Base-by-base conservation (phyloP, 768 basidiomycete species). In the Collybiopsis luxurians region DNA sequence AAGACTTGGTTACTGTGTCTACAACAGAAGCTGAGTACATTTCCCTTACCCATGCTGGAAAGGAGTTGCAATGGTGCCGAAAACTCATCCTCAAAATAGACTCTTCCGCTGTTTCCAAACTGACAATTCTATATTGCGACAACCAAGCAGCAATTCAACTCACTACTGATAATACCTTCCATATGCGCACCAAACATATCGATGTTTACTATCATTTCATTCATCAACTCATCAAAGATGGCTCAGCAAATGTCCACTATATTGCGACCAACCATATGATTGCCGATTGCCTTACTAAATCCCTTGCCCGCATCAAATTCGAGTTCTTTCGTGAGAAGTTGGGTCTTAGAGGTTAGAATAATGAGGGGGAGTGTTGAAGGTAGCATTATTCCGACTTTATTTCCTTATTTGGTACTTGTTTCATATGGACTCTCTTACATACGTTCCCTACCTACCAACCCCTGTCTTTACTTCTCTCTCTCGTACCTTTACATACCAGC, bases 1-100 rank as follows among this genome's bases (percentile, higher is more conserved):
- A 77, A 51, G 47, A 61, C 1, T 60, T 69, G 26, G 64, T 72
- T n/a, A 64, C 72, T 30, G 67, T 72, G 2, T 75, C 73, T 5
- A 72, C 66, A 12, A 63, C 64, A 2, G 72, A 75, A 56, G 65
- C 71, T 10, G 71, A 77, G 59, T 73, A 75, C 55, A 66, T 74
- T 55, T 66, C 71, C 10, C 56, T 61, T 2, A 61, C 68, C 2
- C 64, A 72, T 46, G 64, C 70, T 5, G 38, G 59, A n/a, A 67
- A 66, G 48, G 63, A 71, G 48, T 45, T 50, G 1, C 59, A 58
- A n/a, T 63, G 54, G 59, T 30, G 60, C 28, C 52, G 55, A 2
- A 39, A 52, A 12, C 40, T 66, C 15, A 42, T 63, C 7, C 11
- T 6, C 6, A 57, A 66, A 34, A 13, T 66, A 12, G n/a, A n/a